phyloP scores from a whole-genome alignment of 2,329 filamentous ascomycete genomes.

The Paramyrothecium roridum region DNA sequence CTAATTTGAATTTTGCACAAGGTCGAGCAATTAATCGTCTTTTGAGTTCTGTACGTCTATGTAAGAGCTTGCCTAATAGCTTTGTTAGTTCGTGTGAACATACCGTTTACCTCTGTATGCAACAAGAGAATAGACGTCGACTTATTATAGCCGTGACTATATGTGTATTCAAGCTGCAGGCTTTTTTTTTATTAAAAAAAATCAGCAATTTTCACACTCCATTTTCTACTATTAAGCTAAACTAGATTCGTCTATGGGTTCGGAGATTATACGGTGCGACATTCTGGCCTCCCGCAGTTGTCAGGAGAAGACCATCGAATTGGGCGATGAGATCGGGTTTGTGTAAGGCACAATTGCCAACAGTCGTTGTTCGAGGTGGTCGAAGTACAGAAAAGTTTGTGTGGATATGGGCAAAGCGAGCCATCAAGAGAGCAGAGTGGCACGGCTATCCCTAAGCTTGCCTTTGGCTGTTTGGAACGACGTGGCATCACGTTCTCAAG shows the following conservation, averaged over 20 bases:
- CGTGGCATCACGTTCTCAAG: no score
- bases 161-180: not conserved
- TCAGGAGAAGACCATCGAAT: not conserved
- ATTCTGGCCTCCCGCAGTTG: not conserved
- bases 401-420: no score
- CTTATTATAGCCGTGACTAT: not conserved
- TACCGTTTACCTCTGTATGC: not conserved
- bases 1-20: not conserved
- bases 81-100: not conserved
- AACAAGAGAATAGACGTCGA: not conserved
- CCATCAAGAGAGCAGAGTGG: no score
- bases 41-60: not conserved
- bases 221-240: not conserved
- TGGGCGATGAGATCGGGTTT: not conserved
- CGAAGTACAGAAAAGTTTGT: no score
- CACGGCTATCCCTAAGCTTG: no score
- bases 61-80: not conserved
- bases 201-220: not conserved
- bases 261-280: not conserved
- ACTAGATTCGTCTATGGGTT: not conserved
- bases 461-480: no score
- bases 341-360: no score
- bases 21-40: not conserved
- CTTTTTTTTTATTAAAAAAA: not conserved
- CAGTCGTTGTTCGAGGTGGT: no score